Evolutionary conservation across 345 rosid species (phyloP), one percentile per base, ranked within the genome.

Genomic region (Carallia brachiata): DNA sequence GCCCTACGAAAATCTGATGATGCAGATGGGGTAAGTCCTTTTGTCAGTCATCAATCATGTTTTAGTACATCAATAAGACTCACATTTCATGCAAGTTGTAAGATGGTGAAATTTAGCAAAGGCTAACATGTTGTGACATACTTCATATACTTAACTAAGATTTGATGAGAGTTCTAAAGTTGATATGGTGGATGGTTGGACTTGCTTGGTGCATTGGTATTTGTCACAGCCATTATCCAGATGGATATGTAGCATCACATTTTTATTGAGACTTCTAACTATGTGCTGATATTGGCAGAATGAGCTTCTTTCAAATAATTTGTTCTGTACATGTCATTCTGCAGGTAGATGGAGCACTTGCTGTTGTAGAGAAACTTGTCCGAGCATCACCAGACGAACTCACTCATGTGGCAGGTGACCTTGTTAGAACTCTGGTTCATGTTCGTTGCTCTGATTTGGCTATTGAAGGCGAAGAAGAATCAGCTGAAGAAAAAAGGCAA

Each of bases 331-430:
- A 23, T 60, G 62, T 55, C 52, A 47, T 63, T 7, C 74, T 78
- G 64, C 91, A 94, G 99, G 87, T 89, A 77, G 97, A 95, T 79
- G 87, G 81, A 79, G 99, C 97, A 66, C 85, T 94, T 73, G 85
- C 80, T 78, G 92, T 79, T 68, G 89, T 87, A 63, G 98, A 94
- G 83, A 90, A 86, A 72, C 97, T 94, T 83, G 89, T 94, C 64
- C 88, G 96, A 76, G 95, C 97, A 77, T 85, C 97, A 56, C 97
- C 98, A 50, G 97, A 90, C 81, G 98, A 94, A 77, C 88, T 94
- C 67, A 83, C 78, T 31, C 91, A 86, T 63, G 44, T 92, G 71
- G 93, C 97, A 48, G 79, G 90, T 65, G 97, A 94, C 71, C 92
- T 94, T 76, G 79, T 77, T 68, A 89, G 93, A 77, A 81, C 80